Evolutionary conservation across 2,329 filamentous ascomycete genomes (phyloP).

Genomic region (Chaetomium sp.): DNA sequence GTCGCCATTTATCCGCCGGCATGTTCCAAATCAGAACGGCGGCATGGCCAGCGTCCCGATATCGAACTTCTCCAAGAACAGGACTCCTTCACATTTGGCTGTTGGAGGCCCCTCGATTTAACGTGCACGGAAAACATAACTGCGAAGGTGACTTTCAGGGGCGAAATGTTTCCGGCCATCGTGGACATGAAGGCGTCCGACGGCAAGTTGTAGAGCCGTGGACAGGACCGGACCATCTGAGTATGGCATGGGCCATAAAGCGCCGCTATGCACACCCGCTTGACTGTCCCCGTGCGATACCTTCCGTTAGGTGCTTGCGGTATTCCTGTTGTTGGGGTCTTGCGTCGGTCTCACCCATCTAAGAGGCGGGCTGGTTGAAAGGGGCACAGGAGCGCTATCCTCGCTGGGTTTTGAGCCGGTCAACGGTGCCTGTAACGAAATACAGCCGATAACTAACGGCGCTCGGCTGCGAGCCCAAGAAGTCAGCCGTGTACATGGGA

Average conservation of each 20-base stretch:
- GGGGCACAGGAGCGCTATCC: not conserved
- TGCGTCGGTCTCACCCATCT: not conserved
- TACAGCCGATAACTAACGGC: constrained; percentile 1
- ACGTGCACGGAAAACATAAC: not conserved
- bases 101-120: not conserved
- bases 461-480: not conserved
- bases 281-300: not conserved
- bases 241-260: not conserved
- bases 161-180: not conserved
- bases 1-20: constrained; percentile 18
- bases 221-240: not conserved
- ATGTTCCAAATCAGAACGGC: constrained; percentile 10
- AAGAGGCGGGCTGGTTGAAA: not conserved
- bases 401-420: not conserved
- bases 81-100: not conserved
- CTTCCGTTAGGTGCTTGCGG: not conserved
- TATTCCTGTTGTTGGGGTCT: not conserved
- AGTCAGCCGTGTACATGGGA: not conserved
- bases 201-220: not conserved
- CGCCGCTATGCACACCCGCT: not conserved
- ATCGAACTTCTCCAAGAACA: constrained; percentile 9
- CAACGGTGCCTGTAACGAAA: not conserved
- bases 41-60: constrained; percentile 2
- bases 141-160: not conserved
- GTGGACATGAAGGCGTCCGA: not conserved